These are phyloP conservation scores for Annulohypoxylon nitens DNA, from an alignment of 495 filamentous ascomycete genomes.

Conservation along the genomic window DNA sequence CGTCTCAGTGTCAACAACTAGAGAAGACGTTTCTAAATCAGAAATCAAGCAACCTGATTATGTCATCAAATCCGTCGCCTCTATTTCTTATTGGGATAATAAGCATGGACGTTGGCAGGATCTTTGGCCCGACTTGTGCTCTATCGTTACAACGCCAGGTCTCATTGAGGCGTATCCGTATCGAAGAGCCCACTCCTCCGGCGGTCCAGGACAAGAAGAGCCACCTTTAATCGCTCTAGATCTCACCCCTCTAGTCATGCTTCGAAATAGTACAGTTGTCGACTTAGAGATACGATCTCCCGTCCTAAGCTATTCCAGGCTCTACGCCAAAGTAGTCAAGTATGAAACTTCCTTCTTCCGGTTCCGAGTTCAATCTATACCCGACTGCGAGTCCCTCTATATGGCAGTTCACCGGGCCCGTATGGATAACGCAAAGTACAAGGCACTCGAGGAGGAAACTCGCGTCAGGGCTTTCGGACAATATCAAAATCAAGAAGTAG, in stretches of 20 bases:
- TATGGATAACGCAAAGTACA: constrained; percentile 89
- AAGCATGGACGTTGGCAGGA: constrained; percentile 83
- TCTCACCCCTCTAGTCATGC: constrained; percentile 87
- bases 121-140: constrained; percentile 79
- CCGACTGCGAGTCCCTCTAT: constrained; percentile 86
- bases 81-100: constrained; percentile 87
- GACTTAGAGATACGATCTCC: constrained; percentile 94
- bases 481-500: constrained; percentile 51
- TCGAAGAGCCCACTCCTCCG: constrained; percentile 58
- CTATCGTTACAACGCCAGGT: constrained; percentile 83
- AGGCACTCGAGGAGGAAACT: constrained; percentile 77
- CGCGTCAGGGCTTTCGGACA: constrained; percentile 64
- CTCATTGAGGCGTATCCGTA: constrained; percentile 86
- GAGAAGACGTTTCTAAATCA: constrained; percentile 68
- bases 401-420: constrained; percentile 83
- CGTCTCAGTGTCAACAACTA: constrained; percentile 82
- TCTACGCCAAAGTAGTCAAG: constrained; percentile 77
- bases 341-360: constrained; percentile 72
- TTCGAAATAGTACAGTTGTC: constrained; percentile 88
- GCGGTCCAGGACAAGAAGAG: constrained; percentile 48
- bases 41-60: constrained; percentile 63
- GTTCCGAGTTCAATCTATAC: constrained; percentile 81
- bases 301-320: constrained; percentile 67
- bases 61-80: constrained; percentile 74
- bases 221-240: constrained; percentile 81